Base-by-base conservation (phyloP, 2,329 filamentous ascomycete genomes). In the Claviceps lovelessii region DNA sequence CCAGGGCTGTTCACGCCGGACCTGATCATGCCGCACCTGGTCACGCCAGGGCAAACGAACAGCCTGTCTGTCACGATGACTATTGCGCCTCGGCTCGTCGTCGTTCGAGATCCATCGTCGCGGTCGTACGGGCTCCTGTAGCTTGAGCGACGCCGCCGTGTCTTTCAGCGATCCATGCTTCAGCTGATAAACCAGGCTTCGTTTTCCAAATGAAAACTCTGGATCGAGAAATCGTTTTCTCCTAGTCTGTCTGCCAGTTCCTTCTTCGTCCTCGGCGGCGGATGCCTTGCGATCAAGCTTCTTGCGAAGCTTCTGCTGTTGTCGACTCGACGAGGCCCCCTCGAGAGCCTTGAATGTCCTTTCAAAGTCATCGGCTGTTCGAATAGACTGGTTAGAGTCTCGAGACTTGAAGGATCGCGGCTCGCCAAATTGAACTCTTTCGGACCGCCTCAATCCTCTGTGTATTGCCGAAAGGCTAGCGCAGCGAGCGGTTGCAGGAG, bases 391-490 rank as follows among this genome's bases (percentile, higher is more conserved):
- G 51, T 56, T 5, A 35, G 49, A 49, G 48, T 57, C 56, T 48
- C 54, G 57, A 23, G 53, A 53, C 44, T 42, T 44, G 50, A 57
- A 57, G 54, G 53, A 48, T 46, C 60, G 51, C 52, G 54, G 8
- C 37, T 61, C 60, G 33, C 65, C 63, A 56, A 60, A 61, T 49
- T 65, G 63, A 44, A 59, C 66, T 57, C 66, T 61, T 63, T 74
- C 60, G 60, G 79, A 67, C 66, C 71, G 63, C 48, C 82, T 79
- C 54, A 88, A 73, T 15, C 85, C 85, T 49, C 77, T 74, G 59
- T 82, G 79, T 62, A 90, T 89, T 47, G 84, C 85, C 10, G 84
- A 85, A 57, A 88, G 75, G 46, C 64, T 68, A 33, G 67, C 62
- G 28, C 61, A 37, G 46, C 68, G 68, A 45, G 60, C 58, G 17